phyloP scores from a whole-genome alignment of 768 basidiomycete genomes.

The Amanita exitialis region DNA sequence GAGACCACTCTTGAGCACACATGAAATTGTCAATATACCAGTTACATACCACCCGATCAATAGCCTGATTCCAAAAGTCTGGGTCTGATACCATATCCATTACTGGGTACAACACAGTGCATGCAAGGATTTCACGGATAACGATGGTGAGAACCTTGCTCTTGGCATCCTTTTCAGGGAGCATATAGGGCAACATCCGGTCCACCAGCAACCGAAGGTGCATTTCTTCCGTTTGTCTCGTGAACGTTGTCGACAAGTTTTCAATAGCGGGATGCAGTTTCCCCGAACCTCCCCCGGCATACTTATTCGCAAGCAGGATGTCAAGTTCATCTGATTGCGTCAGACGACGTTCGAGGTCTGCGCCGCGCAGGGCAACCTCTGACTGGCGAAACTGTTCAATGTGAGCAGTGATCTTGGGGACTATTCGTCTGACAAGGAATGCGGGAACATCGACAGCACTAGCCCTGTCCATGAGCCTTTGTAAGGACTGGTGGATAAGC shows the following conservation, averaged over 20 bases:
- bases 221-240: constrained; percentile 81
- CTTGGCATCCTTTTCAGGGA: constrained; percentile 66
- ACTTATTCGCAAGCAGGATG: constrained; percentile 73
- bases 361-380: constrained; percentile 77
- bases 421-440: constrained; percentile 70
- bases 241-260: constrained; percentile 82
- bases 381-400: constrained; percentile 87
- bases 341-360: constrained; percentile 68
- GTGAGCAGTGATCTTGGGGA: constrained; percentile 86
- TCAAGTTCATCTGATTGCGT: constrained; percentile 90
- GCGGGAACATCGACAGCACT: constrained; percentile 59
- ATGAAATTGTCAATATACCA: neutral
- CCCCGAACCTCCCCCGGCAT: constrained; percentile 52
- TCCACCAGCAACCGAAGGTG: constrained; percentile 71
- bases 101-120: constrained; percentile 74
- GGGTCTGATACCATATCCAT: constrained; percentile 93
- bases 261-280: constrained; percentile 81
- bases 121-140: constrained; percentile 74
- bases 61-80: constrained; percentile 92
- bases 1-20: neutral
- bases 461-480: constrained; percentile 46
- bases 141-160: constrained; percentile 67
- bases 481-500: constrained; percentile 57
- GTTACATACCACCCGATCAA: constrained; percentile 79
- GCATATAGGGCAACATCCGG: constrained; percentile 55